phyloP scores from a whole-genome alignment of 768 basidiomycete species.

The Termitomyces titanicus region DNA sequence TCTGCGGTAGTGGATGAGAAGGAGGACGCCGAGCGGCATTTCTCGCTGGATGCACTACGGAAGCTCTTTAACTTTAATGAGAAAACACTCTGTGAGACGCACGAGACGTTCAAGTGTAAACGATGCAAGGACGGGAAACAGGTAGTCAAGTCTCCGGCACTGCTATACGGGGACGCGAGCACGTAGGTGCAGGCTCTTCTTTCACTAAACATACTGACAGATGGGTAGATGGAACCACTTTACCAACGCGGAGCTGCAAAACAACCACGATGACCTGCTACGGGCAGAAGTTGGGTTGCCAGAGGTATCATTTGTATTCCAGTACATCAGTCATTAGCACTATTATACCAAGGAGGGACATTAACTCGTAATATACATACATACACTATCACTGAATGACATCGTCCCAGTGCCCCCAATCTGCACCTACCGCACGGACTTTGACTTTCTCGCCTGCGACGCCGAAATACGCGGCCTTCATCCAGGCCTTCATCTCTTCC shows the following conservation, averaged over 20 bases:
- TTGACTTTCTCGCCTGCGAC: conserved; percentile 71
- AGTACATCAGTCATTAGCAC: conserved; percentile 86
- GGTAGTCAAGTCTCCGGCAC: conserved; percentile 71
- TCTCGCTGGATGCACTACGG: conserved; percentile 82
- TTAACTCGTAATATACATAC: not conserved
- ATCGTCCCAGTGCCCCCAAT: conserved; percentile 77
- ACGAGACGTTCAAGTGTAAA: conserved; percentile 98
- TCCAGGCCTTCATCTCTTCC: conserved; percentile 80
- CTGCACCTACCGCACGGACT: conserved; percentile 59
- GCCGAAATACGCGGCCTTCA: conserved; percentile 80
- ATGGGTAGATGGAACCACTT: conserved; percentile 91
- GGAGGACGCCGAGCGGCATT: conserved; percentile 93
- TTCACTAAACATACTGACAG: not conserved
- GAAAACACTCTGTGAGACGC: conserved; percentile 85
- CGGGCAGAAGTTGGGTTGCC: conserved; percentile 82
- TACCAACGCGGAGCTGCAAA: conserved; percentile 80
- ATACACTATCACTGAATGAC: conserved; percentile 36
- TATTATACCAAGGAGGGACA: not conserved
- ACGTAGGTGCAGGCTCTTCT: conserved; percentile 57
- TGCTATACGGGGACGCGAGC: conserved; percentile 96
- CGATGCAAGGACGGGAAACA: conserved; percentile 87
- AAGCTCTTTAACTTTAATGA: conserved; percentile 93
- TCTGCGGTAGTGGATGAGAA: conserved; percentile 98
- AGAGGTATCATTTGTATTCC: conserved; percentile 94
- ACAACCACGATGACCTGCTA: conserved; percentile 93